Evolutionary conservation across 2,329 filamentous ascomycete genomes (phyloP).

Genomic region (Chalaropsis thielavioides): DNA sequence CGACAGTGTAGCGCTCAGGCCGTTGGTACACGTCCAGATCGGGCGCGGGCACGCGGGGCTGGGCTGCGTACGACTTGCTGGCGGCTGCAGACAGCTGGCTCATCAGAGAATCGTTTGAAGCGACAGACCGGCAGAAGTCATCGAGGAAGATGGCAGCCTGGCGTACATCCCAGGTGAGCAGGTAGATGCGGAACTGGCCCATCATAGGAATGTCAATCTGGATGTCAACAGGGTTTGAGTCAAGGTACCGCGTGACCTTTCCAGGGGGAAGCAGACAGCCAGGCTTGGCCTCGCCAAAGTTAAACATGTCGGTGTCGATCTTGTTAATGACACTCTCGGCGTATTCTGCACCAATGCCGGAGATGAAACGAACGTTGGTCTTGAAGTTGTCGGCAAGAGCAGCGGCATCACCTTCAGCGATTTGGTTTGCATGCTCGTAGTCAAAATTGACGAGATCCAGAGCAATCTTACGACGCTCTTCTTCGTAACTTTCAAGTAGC

Average conservation of each 20-base stretch:
- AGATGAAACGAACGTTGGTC: constrained; percentile 59
- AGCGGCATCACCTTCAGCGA: constrained; percentile 46
- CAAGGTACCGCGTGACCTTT: constrained; percentile 58
- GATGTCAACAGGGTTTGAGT: constrained; percentile 63
- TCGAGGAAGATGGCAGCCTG: constrained; percentile 43
- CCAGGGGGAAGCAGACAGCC: constrained; percentile 49
- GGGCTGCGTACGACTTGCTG: constrained; percentile 44
- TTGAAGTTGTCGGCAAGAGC: constrained; percentile 54
- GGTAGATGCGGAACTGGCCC: constrained; percentile 62
- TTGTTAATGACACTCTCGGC: constrained; percentile 37
- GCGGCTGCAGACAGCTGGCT: constrained; percentile 45
- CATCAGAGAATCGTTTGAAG: constrained; percentile 38
- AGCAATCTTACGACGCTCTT: constrained; percentile 48
- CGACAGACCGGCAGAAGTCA: constrained; percentile 41
- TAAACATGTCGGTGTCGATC: constrained; percentile 27
- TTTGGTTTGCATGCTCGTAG: constrained; percentile 42
- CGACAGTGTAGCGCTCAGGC: constrained; percentile 52
- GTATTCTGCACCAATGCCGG: constrained; percentile 53
- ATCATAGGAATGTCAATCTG: constrained; percentile 66
- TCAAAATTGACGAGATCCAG: constrained; percentile 46
- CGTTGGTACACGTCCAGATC: constrained; percentile 49
- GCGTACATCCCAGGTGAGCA: constrained; percentile 50
- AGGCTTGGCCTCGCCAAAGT: constrained; percentile 36
- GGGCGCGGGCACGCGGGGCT: constrained; percentile 41
- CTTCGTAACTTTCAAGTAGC: constrained; percentile 46